phyloP scores from a whole-genome alignment of 2,329 filamentous ascomycete genomes.

The Trichoderma sp. region DNA sequence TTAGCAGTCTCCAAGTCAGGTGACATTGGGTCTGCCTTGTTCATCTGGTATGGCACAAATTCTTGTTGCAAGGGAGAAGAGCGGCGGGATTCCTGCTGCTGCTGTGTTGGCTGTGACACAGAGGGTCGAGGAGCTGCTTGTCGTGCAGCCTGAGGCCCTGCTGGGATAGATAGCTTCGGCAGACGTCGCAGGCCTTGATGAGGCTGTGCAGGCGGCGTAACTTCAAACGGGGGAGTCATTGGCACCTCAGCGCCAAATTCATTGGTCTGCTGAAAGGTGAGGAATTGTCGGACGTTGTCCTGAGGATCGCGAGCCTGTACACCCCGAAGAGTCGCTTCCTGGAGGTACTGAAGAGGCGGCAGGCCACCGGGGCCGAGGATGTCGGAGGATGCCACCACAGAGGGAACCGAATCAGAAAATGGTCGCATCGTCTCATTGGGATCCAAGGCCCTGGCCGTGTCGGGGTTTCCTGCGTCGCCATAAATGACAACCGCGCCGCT shows the following conservation, averaged over 20 bases:
- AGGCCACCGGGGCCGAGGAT: conserved; percentile 71
- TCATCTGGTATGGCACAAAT: conserved; percentile 56
- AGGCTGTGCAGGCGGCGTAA: conserved; percentile 53
- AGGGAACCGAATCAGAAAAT: conserved; percentile 74
- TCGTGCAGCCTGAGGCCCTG: conserved; percentile 36
- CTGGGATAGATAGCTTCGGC: conserved; percentile 64
- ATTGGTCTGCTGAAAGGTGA: conserved; percentile 74
- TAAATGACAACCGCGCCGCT: conserved; percentile 74
- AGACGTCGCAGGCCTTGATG: conserved; percentile 59
- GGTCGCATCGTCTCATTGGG: conserved; percentile 62
- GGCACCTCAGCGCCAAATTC: conserved; percentile 56
- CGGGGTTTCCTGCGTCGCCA: conserved; percentile 76
- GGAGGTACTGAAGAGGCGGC: conserved; percentile 68
- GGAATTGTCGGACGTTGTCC: conserved; percentile 89
- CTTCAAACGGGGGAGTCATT: conserved; percentile 69
- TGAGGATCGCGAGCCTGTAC: conserved; percentile 77
- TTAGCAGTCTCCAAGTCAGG: conserved; percentile 59
- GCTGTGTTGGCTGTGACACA: conserved; percentile 33
- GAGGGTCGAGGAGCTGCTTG: conserved; percentile 35
- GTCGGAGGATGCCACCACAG: conserved; percentile 88
- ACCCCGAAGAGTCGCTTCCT: conserved; percentile 70
- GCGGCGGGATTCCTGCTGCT: conserved; percentile 27
- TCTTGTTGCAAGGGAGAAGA: conserved; percentile 31
- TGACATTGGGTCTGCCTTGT: conserved; percentile 52
- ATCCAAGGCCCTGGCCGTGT: conserved; percentile 61